Evolutionary conservation across 768 basidiomycete genomes (phyloP).

Genomic region (Macrolepiota fuliginosa): DNA sequence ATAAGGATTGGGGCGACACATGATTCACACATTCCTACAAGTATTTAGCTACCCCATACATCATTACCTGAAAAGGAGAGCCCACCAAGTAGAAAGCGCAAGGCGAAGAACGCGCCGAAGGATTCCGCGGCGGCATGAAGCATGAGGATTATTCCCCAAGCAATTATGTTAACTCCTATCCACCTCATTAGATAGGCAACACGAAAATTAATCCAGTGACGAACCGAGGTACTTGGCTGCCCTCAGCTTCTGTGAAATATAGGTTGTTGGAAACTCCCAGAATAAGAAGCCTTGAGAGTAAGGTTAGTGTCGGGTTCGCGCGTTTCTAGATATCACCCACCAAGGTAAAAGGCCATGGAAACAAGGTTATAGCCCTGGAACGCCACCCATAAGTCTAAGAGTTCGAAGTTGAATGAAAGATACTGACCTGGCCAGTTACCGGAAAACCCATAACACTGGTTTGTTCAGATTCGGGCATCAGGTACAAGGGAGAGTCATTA

Average conservation of each 20-base stretch:
- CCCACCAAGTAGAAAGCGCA: conserved; percentile 58
- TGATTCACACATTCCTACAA: conserved; percentile 61
- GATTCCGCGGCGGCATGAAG: conserved; percentile 54
- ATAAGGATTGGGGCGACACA: conserved; percentile 65
- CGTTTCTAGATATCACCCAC: conserved; percentile 22
- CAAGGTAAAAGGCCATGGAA: conserved; percentile 62
- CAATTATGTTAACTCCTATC: conserved; percentile 51
- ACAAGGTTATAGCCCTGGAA: conserved; percentile 60
- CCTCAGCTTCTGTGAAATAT: conserved; percentile 59
- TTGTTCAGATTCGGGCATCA: not conserved
- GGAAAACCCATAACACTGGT: conserved; percentile 64
- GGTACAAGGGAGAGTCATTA: conserved; percentile 15
- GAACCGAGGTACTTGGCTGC: conserved; percentile 62
- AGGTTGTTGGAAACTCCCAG: conserved; percentile 67
- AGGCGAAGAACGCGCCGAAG: conserved; percentile 60
- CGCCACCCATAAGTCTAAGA: not conserved
- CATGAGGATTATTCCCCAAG: conserved; percentile 62
- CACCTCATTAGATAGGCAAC: not conserved
- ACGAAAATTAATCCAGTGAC: conserved; percentile 1
- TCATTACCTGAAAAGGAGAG: not conserved
- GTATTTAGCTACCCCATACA: not conserved
- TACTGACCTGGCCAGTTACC: conserved; percentile 52
- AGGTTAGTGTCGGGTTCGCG: not conserved
- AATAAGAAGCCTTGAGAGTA: conserved; percentile 46
- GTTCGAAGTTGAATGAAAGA: not conserved